Evolutionary conservation across 345 rosid genomes (phyloP), one percentile per base, ranked within the genome.

Genomic region (Balakata baccata): DNA sequence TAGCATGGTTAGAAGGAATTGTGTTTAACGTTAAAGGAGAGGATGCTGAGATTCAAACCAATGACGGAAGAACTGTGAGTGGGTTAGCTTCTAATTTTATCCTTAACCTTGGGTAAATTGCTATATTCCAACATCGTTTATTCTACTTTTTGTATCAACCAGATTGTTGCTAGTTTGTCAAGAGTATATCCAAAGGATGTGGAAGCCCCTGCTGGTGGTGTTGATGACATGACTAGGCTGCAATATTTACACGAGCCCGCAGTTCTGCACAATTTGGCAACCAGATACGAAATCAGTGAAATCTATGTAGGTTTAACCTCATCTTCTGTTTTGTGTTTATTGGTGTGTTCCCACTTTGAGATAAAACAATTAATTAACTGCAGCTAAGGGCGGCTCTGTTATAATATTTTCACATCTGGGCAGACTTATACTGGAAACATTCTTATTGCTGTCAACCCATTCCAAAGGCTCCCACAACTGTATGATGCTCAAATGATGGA

Each of bases 401-500:
- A 75, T 77, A 78, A 84, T 79, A 46, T 85, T 75, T 85, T 79
- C 84, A 81, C 78, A 80, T 85, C 81, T 67, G 85, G 86, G 83
- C 89, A 94, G 97, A 86, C 97, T 72, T 92, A 88, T 79, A 85
- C 86, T 37, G 98, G 98, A 71, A 87, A 90, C 81, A 92, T 94
- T 84, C 95, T 94, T 67, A 89, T 92, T 50, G 95, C 98, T 70
- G 78, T 94, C 84, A 94, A 94, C 79, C 98, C 98, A 47, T 94
- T 94, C 78, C 92, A 88, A 92, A 81, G 84, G 68, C 89, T 92
- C 60, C 69, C 89, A 7, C 74, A 82, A 69, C 75, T 89, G 12
- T 87, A 90, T 71, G 96, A 89, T 74, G 46, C 70, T 51, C 5
- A 45, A 45, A 71, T 78, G 77, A 94, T 94, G 98, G 88, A 85